Evolutionary conservation across 2,329 filamentous ascomycete genomes (phyloP), one percentile per base, ranked within the genome.

Genomic region (Alternaria burnsii): DNA sequence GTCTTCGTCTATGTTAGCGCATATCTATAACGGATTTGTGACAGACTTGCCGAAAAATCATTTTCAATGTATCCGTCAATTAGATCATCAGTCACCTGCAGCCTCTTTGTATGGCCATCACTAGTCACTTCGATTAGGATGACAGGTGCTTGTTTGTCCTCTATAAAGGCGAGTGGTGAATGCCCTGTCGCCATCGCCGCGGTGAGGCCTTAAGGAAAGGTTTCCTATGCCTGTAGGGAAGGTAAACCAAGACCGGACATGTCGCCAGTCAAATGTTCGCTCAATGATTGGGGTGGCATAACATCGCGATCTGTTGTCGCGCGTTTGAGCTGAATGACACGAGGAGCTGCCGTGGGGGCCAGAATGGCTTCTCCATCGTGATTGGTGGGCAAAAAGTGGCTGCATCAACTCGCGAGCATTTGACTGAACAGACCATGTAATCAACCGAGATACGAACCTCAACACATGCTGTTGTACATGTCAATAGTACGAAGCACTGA

Each of bases 11-110:
- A 14, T 4, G 32, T 51, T 6, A 51, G 3, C 20, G 3, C 5
- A 20, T 20, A 6, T 26, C 14, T n/a, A 7, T 7, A 5, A 2
- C 11, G 6, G 11, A 11, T 1, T 3, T 12, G 5, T 6, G 3
- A 30, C 12, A 4, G 7, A 11, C 41, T 28, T 53, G 24, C 11
- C 41, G 34, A 26, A 20, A 44, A 58, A 9, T 53, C 55, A 14
- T 53, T 43, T 30, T 58, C 47, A 18, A 58, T 58, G 14, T 58
- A 58, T 14, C 20, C 14, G 18, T 58, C 47, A 6, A 58, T 30
- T 11, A 53, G 41, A 3, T 28, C 41, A 8, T 52, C 41, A 20
- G 30, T 58, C 4, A 58, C 47, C 12, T 58, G 28, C 10, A 20
- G 18, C 7, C 48, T 52, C 20, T 18, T 34, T 32, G 48, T n/a